Evolutionary conservation across 306 rosid genomes (phyloP).

Genomic region (Cucurbita ficifolia): DNA sequence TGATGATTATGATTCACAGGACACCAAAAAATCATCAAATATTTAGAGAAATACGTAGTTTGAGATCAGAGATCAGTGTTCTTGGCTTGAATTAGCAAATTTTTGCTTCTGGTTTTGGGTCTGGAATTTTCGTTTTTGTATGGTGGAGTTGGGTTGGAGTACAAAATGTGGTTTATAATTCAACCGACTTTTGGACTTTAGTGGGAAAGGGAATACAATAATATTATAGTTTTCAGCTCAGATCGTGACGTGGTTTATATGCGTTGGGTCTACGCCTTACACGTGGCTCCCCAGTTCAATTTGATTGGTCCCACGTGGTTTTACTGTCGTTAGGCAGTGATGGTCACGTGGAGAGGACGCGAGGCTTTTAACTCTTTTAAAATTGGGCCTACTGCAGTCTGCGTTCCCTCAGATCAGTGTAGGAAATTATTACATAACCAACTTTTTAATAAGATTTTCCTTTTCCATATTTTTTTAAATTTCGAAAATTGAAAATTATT

Average conservation of each 20-base stretch:
- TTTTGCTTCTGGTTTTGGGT: not conserved
- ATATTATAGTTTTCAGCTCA: not conserved
- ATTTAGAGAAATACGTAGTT: not conserved
- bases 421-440: not conserved
- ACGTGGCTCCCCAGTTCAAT: not conserved
- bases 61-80: not conserved
- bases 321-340: not conserved
- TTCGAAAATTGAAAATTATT: too few species aligned
- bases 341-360: not conserved
- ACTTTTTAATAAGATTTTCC: not conserved
- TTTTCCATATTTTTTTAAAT: not conserved
- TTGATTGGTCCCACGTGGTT: not conserved
- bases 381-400: not conserved
- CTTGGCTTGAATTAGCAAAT: not conserved
- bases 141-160: not conserved
- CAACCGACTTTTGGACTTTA: not conserved
- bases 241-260: not conserved
- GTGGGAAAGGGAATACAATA: not conserved
- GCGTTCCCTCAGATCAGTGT: too few species aligned
- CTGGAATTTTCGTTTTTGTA: not conserved
- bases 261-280: not conserved
- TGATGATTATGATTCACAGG: constrained; percentile 51
- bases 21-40: constrained; percentile 31
- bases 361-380: not conserved
- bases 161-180: constrained; percentile 12